Conservation (phyloP, 2,329 filamentous ascomycete genomes). For the Penicillium sp. region DNA sequence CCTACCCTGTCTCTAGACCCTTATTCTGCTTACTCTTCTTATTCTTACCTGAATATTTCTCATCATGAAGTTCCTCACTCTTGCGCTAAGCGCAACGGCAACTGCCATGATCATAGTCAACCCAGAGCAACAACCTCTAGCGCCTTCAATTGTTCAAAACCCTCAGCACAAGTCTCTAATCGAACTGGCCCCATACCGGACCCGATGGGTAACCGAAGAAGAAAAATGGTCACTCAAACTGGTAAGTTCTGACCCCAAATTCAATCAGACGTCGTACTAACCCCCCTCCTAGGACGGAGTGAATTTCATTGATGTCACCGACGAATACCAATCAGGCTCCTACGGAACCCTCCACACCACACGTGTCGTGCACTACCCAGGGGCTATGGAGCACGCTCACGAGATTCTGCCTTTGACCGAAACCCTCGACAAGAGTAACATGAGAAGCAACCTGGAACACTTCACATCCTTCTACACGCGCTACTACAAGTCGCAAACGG, state of each 20-base stretch:
- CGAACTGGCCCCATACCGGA: slow-evolving; percentile 74
- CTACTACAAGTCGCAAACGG: slow-evolving; percentile 54
- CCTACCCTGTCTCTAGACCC: not conserved
- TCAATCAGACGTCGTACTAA: slow-evolving; percentile 1
- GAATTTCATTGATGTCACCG: slow-evolving; percentile 91
- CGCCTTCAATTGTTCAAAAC: slow-evolving; percentile 20
- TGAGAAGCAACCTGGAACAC: slow-evolving; percentile 67
- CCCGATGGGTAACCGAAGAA: slow-evolving; percentile 80
- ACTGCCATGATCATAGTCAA: slow-evolving; percentile 27
- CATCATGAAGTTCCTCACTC: slow-evolving; percentile 31
- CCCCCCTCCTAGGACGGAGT: slow-evolving; percentile 55
- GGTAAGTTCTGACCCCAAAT: slow-evolving; percentile 41
- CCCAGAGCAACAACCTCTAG: slow-evolving; percentile 26
- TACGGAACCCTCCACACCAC: slow-evolving; percentile 41
- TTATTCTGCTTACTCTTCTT: not conserved
- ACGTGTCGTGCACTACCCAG: slow-evolving; percentile 54
- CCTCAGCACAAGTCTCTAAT: slow-evolving; percentile 55
- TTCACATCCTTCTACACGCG: slow-evolving; percentile 53
- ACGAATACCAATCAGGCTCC: slow-evolving; percentile 52
- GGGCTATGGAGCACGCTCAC: slow-evolving; percentile 55
- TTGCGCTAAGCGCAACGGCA: slow-evolving; percentile 32
- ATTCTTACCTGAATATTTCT: not conserved
- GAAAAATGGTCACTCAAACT: slow-evolving; percentile 87
- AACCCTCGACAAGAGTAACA: slow-evolving; percentile 63
- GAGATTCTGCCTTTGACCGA: slow-evolving; percentile 59